These are phyloP conservation scores for Aspergillus japonicus DNA, from an alignment of 2,329 filamentous ascomycete genomes.

Conservation along the genomic window DNA sequence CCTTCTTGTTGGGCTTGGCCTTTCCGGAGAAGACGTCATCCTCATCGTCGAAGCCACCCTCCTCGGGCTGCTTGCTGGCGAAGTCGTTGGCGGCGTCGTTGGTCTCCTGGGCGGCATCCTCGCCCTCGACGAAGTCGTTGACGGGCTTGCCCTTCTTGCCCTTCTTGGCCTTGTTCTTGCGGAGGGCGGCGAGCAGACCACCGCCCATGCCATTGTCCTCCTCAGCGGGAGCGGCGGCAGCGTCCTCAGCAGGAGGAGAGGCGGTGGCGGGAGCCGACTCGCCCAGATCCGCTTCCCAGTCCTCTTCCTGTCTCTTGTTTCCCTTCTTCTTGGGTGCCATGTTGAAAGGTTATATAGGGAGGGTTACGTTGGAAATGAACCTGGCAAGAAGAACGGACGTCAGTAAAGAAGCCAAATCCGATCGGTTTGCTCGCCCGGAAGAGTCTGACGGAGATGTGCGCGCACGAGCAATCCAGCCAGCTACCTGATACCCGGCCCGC, in stretches of 20 bases:
- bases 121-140: slow-evolving; percentile 72
- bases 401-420: not conserved
- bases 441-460: slow-evolving; percentile 7
- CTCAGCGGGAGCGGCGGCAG: slow-evolving; percentile 48
- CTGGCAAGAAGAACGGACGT: not conserved
- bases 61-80: slow-evolving; percentile 69
- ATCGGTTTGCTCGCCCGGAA: not conserved
- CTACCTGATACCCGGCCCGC: slow-evolving; percentile 8
- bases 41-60: slow-evolving; percentile 71
- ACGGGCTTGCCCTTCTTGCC: slow-evolving; percentile 81
- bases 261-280: slow-evolving; percentile 59
- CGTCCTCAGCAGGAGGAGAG: slow-evolving; percentile 43
- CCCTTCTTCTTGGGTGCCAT: slow-evolving; percentile 98
- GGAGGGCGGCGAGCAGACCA: slow-evolving; percentile 75
- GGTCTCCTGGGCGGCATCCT: slow-evolving; percentile 52
- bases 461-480: slow-evolving; percentile 17
- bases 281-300: slow-evolving; percentile 93
- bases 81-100: slow-evolving; percentile 43
- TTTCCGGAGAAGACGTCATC: slow-evolving; percentile 84
- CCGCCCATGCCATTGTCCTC: slow-evolving; percentile 59
- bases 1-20: slow-evolving; percentile 29
- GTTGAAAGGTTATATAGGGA: slow-evolving; percentile 17
- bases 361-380: not conserved
- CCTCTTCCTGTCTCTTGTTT: slow-evolving; percentile 78
- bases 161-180: slow-evolving; percentile 80